Conservation (phyloP, 2,329 filamentous ascomycete genomes). For the Trichoderma simmonsii region DNA sequence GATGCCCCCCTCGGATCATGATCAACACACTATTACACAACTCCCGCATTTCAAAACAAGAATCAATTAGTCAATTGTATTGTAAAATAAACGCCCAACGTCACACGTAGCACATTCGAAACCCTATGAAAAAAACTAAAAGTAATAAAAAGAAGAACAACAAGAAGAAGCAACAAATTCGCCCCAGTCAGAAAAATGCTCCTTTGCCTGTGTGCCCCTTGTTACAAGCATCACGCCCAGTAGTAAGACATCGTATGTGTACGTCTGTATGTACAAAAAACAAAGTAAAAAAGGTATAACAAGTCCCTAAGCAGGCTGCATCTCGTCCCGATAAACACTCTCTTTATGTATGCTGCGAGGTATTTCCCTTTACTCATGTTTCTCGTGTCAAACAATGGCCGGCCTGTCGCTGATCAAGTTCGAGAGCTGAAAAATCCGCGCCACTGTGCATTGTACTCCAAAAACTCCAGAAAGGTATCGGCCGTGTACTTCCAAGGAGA, state of each 20-base stretch:
- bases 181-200: not conserved
- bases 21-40: not conserved
- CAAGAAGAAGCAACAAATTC: not conserved
- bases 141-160: too few relatives aligned
- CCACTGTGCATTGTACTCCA: constrained; percentile 1
- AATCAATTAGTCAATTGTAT: not conserved
- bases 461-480: not conserved
- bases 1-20: not conserved
- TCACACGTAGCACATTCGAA: not conserved
- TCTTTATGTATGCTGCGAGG: constrained; percentile 11
- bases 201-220: constrained; percentile 7
- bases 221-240: not conserved
- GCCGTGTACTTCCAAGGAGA: not conserved
- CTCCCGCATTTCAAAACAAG: not conserved
- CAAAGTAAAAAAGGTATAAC: not conserved
- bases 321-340: constrained; percentile 1
- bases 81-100: not conserved
- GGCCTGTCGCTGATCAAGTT: constrained; percentile 10
- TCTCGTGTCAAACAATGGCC: constrained; percentile 1
- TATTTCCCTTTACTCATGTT: constrained; percentile 9
- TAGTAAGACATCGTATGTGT: constrained; percentile 4
- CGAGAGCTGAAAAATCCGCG: not conserved
- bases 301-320: not conserved
- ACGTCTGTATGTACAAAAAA: constrained; percentile 3
- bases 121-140: not conserved